Evolutionary conservation across 495 filamentous ascomycete species (phyloP), one percentile per base, ranked within the genome.

Genomic region (Xylaria venustula): DNA sequence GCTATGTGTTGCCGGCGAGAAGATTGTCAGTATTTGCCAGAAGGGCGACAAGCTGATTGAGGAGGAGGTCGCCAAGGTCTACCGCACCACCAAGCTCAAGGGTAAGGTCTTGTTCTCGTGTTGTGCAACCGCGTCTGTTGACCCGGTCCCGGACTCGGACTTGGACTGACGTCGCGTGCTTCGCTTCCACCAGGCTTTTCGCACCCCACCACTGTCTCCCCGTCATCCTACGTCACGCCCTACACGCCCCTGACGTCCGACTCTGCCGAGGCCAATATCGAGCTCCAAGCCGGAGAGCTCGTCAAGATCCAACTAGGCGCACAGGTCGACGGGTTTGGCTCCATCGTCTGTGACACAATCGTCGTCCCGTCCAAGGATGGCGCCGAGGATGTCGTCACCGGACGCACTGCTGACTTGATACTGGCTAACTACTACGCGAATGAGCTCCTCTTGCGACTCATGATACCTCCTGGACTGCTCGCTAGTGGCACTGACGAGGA

Each of bases 11-110:
- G 89, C 94, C 64, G 94, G 91, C 68, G 88, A 86, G 75, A 97
- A 94, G 79, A 91, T 98, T 60, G 82, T 97, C 54, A 86, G 88
- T 67, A 83, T 98, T 74, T 98, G 94, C 81, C 87, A 97, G 81
- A 86, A 91, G 77, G 94, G 94, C 70, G 94, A 98, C 82, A 88
- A 91, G 82, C 83, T 98, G 50, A 85, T 98, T 62, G 92, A 93
- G 25, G 94, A 96, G 69, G 94, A 98, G 72, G 83, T 95, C 56
- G 75, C 85, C 64, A 98, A 98, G 80, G 93, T 98, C 66, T 98
- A 94, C 83, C 93, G 96, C 76, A 93, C 92, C 77, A 98, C 97
- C 82, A 97, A 96, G 80, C 89, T 97, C 64, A 98, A 98, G 82
- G 93, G 91, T 92, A 68, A 52, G 74, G 40, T 17, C 58, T 63